Evolutionary conservation across 345 rosid genomes (phyloP).

Genomic region (Corymbia maculata): DNA sequence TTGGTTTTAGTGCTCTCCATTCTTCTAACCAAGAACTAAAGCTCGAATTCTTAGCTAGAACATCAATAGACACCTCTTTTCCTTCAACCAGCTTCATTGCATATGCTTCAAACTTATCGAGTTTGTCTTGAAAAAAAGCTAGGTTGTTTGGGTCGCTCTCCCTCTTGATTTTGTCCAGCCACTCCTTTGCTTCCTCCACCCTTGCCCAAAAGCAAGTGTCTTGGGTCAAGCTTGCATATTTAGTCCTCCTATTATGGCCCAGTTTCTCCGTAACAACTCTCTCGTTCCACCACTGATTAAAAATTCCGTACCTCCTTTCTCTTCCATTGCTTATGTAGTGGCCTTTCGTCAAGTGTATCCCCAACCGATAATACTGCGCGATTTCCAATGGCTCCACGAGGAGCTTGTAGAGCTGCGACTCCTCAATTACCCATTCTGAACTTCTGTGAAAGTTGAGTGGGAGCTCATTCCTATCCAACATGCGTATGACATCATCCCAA

Average conservation of each 20-base stretch:
- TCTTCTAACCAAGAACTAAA: conserved; percentile 48
- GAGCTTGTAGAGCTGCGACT: conserved; percentile 63
- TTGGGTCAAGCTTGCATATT: conserved; percentile 51
- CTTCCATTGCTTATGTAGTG: conserved; percentile 57
- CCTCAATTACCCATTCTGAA: conserved; percentile 48
- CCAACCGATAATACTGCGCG: conserved; percentile 50
- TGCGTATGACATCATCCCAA: conserved; percentile 59
- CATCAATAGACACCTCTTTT: conserved; percentile 63
- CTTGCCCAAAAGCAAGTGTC: conserved; percentile 87
- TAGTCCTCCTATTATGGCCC: conserved; percentile 27
- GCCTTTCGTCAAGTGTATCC: conserved; percentile 3
- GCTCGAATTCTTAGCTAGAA: conserved; percentile 56
- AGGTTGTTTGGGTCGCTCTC: conserved; percentile 14
- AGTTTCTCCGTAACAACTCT: background rate
- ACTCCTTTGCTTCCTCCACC: conserved; percentile 79
- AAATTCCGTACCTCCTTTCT: conserved; percentile 51
- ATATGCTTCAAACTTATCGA: conserved; percentile 26
- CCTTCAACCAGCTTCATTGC: conserved; percentile 26
- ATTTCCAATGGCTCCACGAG: conserved; percentile 85
- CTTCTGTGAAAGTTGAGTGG: conserved; percentile 60
- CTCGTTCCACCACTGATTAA: conserved; percentile 63
- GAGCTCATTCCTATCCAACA: conserved; percentile 52
- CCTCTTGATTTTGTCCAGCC: conserved; percentile 28
- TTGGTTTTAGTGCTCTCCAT: conserved; percentile 18
- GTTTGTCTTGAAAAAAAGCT: conserved; percentile 11